phyloP scores from a whole-genome alignment of 257 asterid genomes.

The Ilex asprella region DNA sequence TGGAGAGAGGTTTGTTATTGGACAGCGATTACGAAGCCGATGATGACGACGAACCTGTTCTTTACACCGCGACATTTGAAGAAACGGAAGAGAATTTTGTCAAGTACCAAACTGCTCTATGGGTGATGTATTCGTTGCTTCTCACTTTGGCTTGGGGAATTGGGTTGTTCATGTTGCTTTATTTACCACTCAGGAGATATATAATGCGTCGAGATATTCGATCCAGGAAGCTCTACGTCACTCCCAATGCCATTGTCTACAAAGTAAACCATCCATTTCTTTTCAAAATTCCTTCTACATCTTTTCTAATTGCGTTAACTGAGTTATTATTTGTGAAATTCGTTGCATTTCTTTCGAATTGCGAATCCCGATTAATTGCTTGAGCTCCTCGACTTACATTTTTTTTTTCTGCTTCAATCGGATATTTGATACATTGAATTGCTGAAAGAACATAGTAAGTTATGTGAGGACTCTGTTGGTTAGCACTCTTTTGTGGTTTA shows the following conservation, averaged over 20 bases:
- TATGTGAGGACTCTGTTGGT: not conserved
- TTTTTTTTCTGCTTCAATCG: no score
- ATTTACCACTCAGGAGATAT: slow-evolving; percentile 61
- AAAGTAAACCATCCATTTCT: slow-evolving; percentile 23
- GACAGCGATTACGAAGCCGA: slow-evolving; percentile 11
- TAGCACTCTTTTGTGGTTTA: slow-evolving; percentile 9
- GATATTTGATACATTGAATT: no score
- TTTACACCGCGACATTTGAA: slow-evolving; percentile 57
- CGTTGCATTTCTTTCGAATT: no score
- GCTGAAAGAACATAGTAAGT: no score
- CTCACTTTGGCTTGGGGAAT: slow-evolving; percentile 73
- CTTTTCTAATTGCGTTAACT: no score
- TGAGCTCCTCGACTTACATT: no score
- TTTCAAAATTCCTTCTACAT: no score
- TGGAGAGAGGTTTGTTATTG: slow-evolving; percentile 51
- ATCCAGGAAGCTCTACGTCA: slow-evolving; percentile 57
- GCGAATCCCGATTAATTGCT: no score
- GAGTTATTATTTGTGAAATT: no score
- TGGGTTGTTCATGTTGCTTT: slow-evolving; percentile 61
- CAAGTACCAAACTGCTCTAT: slow-evolving; percentile 49
- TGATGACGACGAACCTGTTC: slow-evolving; percentile 16
- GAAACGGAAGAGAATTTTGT: slow-evolving; percentile 56
- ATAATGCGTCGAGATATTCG: slow-evolving; percentile 50
- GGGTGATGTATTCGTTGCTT: slow-evolving; percentile 55
- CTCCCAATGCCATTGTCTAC: slow-evolving; percentile 59